Base-by-base conservation (phyloP, 202 grass and related monocot genomes). In the Elaeis oleifera region DNA sequence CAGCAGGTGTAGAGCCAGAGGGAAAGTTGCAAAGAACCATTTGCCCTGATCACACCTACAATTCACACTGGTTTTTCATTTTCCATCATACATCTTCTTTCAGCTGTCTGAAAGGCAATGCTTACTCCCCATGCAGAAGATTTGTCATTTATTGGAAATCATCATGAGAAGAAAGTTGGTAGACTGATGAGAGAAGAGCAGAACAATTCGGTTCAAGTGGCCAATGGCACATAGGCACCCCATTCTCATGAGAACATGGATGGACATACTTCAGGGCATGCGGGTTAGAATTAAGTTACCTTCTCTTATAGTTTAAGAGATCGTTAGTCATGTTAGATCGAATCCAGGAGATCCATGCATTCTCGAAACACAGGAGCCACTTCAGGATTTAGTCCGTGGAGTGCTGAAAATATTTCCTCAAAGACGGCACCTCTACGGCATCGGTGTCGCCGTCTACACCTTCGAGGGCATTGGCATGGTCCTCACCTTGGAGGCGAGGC, bases 351-450 rank as follows among this genome's bases (percentile, higher is more conserved):
- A 99, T 84, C 83, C 88, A 26, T 86, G 59, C 68, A 99, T 99
- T 83, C 88, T 99, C 78, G 94, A 99, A 88, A 94, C 94, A 18
- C 94, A 94, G 79, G 94, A 99, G 60, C 94, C 94, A 63, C 84
- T 99, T 53, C 94, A 94, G 52, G 94, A 99, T 84, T 77, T 99
- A 71, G 74, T 99, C 44, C 79, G 88, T 77, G 94, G 94, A 50
- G 94, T 99, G 53, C 53, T 99, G 54, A 92, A 89, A 61, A 81
- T 99, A 60, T 81, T 99, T 92, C 94, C 73, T 99, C 94, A 63
- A 94, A 90, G 78, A 94, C 85, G 54, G 94, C 94, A 59, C 94
- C 94, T 73, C 36, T 44, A 96, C 61, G 91, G 91, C 59, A 58
- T 88, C 66, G 91, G 91, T 49, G 84, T 96, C 58, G 87, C 91